Evolutionary conservation across 2,329 filamentous ascomycete species (phyloP).

Genomic region (Pseudogymnoascus sp.): DNA sequence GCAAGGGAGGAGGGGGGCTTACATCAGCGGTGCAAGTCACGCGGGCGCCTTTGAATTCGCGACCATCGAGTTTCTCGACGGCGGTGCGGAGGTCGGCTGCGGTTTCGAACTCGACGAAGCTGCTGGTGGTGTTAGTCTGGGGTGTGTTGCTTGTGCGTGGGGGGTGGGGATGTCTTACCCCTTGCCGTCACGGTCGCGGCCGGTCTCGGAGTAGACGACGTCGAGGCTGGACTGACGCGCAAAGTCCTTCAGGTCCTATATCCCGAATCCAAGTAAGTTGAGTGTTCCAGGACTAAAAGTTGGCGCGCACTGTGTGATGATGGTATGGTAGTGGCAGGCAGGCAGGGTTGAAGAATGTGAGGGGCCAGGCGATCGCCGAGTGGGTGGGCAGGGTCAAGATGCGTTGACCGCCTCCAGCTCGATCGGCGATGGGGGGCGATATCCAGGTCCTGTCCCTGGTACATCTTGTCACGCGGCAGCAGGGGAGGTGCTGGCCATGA

Average conservation of each 20-base stretch:
- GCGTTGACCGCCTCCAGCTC: not conserved
- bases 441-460: conserved; percentile 4
- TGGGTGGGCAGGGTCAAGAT: not conserved
- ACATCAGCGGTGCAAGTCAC: conserved; percentile 88
- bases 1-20: conserved; percentile 31
- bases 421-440: not conserved
- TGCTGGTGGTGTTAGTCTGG: conserved; percentile 33
- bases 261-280: conserved; percentile 75
- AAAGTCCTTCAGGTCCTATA: conserved; percentile 99
- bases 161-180: conserved; percentile 53
- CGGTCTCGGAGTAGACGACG: conserved; percentile 96
- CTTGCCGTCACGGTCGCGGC: conserved; percentile 82
- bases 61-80: conserved; percentile 87
- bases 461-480: not conserved
- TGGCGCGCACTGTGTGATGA: not conserved
- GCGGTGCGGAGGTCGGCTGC: conserved; percentile 81
- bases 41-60: conserved; percentile 83
- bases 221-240: conserved; percentile 93
- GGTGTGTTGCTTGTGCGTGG: not conserved
- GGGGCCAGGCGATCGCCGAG: not conserved
- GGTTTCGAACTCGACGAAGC: conserved; percentile 97
- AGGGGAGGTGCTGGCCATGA: not conserved
- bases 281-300: conserved; percentile 22
- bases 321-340: not conserved
- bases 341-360: not conserved